Base-by-base conservation (phyloP, 352 stramenopile species). In the Pythium pyrilobum region DNA sequence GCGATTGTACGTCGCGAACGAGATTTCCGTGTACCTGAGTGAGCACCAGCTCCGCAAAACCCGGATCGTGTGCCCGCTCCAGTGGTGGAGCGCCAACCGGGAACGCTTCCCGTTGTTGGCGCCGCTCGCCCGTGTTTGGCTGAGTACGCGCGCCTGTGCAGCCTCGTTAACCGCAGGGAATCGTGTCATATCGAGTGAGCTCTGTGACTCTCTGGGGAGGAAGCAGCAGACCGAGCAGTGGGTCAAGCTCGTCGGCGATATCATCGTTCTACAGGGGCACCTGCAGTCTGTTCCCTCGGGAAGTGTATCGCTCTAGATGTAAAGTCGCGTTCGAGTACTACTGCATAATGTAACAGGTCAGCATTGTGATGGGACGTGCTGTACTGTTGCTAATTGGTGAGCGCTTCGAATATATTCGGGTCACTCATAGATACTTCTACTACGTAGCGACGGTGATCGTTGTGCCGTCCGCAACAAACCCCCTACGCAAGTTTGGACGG, bases 11-110 rank as follows among this genome's bases (percentile, higher is more conserved):
- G 59, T 64, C 9, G 37, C 51, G 11, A 71, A 77, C 47, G 71
- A 81, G 42, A 69, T 78, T 20, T 51, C 52, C 1, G 56, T 67
- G 54, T 81, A 78, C 46, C 25, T 72, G 28, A 64, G 38, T 23
- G 71, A 81, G 55, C 71, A 81, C 33, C 68, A 76, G 46, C 28
- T 64, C 36, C 68, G 71, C 21, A 77, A 76, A 53, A 65, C 59
- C 32, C 62, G 71, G 5, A 62, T 81, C 28, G n/a, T 52, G 28
- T 76, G 63, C 28, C 71, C 71, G 13, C 54, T 81, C 12, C 53
- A 81, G 52, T 81, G 71, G 71, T 81, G 71, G 69, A 57, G 50
- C 9, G 40, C 49, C 27, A 67, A 81, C 53, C 57, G 60, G 40
- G 71, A 74, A 34, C 71, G 66, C 27, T 81, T 63, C 36, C 69